Evolutionary conservation across 306 rosid species (phyloP).

Genomic region (Lathyrus tuberosus): DNA sequence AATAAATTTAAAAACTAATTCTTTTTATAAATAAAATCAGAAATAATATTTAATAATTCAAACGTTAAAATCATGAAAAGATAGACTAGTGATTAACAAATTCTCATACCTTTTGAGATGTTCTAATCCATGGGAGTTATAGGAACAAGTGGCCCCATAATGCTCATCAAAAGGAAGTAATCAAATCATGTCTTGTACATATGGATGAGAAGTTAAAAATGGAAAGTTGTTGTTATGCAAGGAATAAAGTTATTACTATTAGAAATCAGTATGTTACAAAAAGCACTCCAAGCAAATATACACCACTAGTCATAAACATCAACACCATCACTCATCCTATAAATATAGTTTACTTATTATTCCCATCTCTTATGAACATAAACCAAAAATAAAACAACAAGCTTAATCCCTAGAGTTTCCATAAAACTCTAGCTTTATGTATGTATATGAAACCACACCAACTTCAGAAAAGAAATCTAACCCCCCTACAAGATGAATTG

Average conservation of each 20-base stretch:
- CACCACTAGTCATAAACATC: slow-evolving; percentile 21
- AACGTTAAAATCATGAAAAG: background rate
- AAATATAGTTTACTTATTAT: no score
- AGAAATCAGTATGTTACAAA: slow-evolving; percentile 43
- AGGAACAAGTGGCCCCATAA: background rate
- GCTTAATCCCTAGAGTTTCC: slow-evolving; percentile 35
- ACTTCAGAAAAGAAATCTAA: background rate
- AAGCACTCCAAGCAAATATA: slow-evolving; percentile 35
- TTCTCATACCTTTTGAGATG: no score
- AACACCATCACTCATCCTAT: slow-evolving; percentile 5
- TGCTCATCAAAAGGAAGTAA: no score
- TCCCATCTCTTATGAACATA: background rate
- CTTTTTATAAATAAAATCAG: no score
- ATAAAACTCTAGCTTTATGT: slow-evolving; percentile 34
- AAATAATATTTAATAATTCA: background rate
- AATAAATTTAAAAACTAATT: no score
- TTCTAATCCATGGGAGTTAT: background rate
- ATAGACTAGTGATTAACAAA: no score
- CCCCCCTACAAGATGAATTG: background rate
- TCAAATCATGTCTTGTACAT: no score
- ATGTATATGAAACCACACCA: slow-evolving; percentile 32
- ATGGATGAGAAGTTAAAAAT: background rate
- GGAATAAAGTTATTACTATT: slow-evolving; percentile 34
- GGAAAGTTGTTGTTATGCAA: background rate
- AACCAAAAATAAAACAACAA: slow-evolving; percentile 9